phyloP scores from a whole-genome alignment of 495 filamentous ascomycete species.

The Staphylotrichum tortipilum region DNA sequence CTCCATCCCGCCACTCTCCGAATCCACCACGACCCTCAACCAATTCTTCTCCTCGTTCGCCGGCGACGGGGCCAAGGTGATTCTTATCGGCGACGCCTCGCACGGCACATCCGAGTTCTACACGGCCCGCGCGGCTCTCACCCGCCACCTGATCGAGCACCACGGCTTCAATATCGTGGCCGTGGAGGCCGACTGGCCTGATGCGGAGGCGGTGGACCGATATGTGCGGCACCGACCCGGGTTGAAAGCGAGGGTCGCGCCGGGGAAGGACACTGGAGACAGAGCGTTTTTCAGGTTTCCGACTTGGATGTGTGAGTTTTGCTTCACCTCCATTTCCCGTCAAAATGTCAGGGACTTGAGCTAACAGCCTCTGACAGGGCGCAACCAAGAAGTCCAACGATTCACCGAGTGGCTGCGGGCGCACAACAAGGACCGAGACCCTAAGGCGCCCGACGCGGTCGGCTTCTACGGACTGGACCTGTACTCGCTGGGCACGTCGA shows the following conservation, averaged over 20 bases:
- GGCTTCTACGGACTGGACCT: conserved; percentile 51
- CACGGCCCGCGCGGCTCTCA: conserved; percentile 45
- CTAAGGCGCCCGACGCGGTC: conserved; percentile 22
- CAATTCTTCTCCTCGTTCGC: not conserved
- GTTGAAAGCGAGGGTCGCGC: conserved; percentile 16
- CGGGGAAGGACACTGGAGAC: conserved; percentile 8
- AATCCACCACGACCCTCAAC: not conserved
- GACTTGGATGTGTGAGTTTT: conserved; percentile 61
- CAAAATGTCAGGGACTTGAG: too few relatives aligned
- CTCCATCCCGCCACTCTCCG: conserved; percentile 3
- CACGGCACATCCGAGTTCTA: conserved; percentile 57
- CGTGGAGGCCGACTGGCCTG: conserved; percentile 53
- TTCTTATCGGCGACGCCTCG: conserved; percentile 49
- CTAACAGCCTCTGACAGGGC: too few relatives aligned
- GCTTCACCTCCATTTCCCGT: too few relatives aligned
- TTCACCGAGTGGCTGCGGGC: conserved; percentile 51
- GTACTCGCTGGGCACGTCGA: conserved; percentile 46
- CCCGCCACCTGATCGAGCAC: conserved; percentile 41
- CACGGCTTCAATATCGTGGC: conserved; percentile 51
- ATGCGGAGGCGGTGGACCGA: conserved; percentile 48
- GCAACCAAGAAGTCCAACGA: conserved; percentile 46
- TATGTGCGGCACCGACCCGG: conserved; percentile 42
- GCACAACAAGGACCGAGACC: conserved; percentile 31
- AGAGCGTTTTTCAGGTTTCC: conserved; percentile 45
- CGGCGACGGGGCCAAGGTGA: conserved; percentile 22